These are phyloP conservation scores for Lepraria neglecta DNA, from an alignment of 495 filamentous ascomycete genomes.

Conservation along the genomic window DNA sequence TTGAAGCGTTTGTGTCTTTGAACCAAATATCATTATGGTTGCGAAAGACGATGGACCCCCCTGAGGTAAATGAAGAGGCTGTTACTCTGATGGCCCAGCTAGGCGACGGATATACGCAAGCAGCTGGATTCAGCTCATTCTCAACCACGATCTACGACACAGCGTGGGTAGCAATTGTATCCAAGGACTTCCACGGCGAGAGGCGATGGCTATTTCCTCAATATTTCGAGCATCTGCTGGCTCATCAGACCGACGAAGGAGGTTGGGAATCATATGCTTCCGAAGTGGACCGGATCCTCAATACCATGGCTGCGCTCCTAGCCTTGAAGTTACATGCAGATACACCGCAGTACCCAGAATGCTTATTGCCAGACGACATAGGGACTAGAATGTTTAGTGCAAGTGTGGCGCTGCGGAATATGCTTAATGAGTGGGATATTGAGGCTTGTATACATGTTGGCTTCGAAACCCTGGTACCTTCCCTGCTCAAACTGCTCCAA, in stretches of 20 bases:
- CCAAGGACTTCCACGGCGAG: neutral
- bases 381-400: neutral
- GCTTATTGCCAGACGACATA: neutral
- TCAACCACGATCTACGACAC: conserved; percentile 1
- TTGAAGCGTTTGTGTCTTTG: neutral
- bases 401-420: neutral
- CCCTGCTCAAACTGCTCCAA: conserved; percentile 3
- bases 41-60: neutral
- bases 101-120: no score
- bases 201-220: neutral
- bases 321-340: neutral
- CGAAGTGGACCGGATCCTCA: neutral
- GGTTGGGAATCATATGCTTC: neutral
- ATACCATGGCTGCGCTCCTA: neutral
- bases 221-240: neutral
- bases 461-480: conserved; percentile 37
- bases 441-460: conserved; percentile 29
- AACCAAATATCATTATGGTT: neutral
- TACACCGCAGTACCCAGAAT: neutral
- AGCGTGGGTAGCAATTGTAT: conserved; percentile 3
- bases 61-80: neutral
- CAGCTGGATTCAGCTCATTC: no score
- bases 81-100: neutral
- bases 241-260: neutral
- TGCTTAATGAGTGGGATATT: conserved; percentile 20